Evolutionary conservation across 1,284 basidiomycete species (phyloP).

Genomic region (Golubevia pallescens): DNA sequence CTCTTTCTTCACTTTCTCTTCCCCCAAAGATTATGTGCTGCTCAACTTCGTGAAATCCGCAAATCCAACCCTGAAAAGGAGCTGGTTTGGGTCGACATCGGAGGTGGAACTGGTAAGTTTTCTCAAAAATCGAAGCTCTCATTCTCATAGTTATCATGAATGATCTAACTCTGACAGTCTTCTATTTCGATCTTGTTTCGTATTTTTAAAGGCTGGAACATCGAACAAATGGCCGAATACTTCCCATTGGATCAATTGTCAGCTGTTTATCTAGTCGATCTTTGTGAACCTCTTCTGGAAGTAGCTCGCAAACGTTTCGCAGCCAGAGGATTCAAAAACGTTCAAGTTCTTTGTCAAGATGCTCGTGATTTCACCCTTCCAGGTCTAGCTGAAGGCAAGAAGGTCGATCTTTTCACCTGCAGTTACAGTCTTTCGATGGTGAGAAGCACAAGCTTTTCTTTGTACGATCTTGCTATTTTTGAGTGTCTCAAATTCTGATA

Average conservation of each 20-base stretch:
- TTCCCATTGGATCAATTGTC: conserved; percentile 67
- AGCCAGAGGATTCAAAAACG: conserved; percentile 76
- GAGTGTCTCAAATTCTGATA: too few relatives aligned
- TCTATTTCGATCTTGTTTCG: neutral
- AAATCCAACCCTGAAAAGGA: conserved; percentile 67
- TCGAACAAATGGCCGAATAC: conserved; percentile 79
- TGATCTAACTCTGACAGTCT: neutral
- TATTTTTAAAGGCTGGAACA: conserved; percentile 72
- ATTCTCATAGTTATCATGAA: neutral
- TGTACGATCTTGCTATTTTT: too few relatives aligned
- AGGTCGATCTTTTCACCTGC: conserved; percentile 62
- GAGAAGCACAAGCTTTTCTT: conserved; percentile 5
- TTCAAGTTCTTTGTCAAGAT: conserved; percentile 78
- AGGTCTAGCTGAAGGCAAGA: conserved; percentile 32
- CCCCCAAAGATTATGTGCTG: neutral
- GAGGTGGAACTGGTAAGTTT: conserved; percentile 75
- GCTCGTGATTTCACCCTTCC: conserved; percentile 76
- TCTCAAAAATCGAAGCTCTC: neutral
- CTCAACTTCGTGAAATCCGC: too few relatives aligned
- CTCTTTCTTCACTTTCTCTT: neutral
- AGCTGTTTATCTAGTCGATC: conserved; percentile 71
- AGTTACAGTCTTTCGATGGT: conserved; percentile 63
- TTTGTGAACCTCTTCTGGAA: conserved; percentile 75
- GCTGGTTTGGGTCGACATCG: conserved; percentile 81
- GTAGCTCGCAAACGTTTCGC: conserved; percentile 76